Conservation (phyloP, 192 early-diverging fungal species). For the Ambispora gerdemannii region DNA sequence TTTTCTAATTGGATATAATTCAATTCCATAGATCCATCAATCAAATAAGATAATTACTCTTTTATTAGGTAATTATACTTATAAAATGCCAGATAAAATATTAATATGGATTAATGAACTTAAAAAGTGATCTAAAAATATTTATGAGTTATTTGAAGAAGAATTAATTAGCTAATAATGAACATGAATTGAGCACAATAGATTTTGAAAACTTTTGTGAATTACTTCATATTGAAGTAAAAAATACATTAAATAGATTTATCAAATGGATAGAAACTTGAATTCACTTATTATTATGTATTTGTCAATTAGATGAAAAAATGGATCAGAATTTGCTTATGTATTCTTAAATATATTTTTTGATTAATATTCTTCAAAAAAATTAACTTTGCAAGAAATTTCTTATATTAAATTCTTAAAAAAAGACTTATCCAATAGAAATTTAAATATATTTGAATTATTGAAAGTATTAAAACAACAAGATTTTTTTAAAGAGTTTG, state of each 20-base stretch:
- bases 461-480: background rate
- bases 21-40: background rate
- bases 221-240: background rate
- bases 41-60: background rate
- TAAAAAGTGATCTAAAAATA: background rate
- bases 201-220: background rate
- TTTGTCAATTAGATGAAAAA: slow-evolving; percentile 2
- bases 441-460: background rate
- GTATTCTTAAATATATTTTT: background rate
- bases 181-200: background rate
- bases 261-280: background rate
- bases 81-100: slow-evolving; percentile 11
- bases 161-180: background rate
- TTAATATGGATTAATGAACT: background rate
- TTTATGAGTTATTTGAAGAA: background rate
- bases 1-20: slow-evolving; percentile 6
- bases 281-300: background rate
- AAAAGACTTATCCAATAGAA: too few relatives aligned
- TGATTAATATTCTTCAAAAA: too few relatives aligned
- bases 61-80: background rate
- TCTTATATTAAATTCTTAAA: too few relatives aligned
- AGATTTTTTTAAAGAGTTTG: background rate
- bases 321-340: slow-evolving; percentile 12
- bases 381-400: too few relatives aligned
- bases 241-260: slow-evolving; percentile 6